Evolutionary conservation across 495 filamentous ascomycete genomes (phyloP), one percentile per base, ranked within the genome.

Genomic region (Podospora bellae-mahoneyi): DNA sequence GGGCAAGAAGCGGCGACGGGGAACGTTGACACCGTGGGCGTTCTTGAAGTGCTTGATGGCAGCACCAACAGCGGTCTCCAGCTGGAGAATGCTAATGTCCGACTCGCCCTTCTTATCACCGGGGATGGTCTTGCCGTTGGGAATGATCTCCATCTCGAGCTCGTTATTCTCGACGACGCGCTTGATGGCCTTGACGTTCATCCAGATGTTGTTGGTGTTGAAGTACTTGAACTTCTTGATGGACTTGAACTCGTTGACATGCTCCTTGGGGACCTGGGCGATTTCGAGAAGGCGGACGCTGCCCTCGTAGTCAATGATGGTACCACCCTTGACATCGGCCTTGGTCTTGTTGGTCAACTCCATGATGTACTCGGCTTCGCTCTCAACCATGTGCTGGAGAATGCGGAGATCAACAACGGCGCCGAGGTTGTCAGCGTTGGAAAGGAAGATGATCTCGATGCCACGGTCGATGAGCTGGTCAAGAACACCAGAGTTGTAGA

Each of bases 141-240:
- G 92, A 76, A 99, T 99, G 80, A 99, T 99, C 84, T 99, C 95
- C 90, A 99, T 95, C 85, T 94, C 92, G 58, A 99, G 89, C 84
- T 97, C 94, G 81, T 96, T 92, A 84, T 96, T 91, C 86, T 99
- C 94, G 2, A 99, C 96, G 60, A 99, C 93, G 67, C 96, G 93
- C 90, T 97, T 97, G 85, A 99, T 90, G 70, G 95, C 95, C 76
- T 92, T 89, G 73, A 97, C 87, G 84, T 95, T 97, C 86, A 99
- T 90, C 95, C 95, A 99, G 84, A 99, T 97, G 87, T 99, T 99
- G 91, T 99, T 99, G 82, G 95, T 99, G 88, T 99, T 99, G 90
- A 99, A 99, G 89, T 99, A 99, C 86, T 97, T 97, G 90, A 99
- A 99, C 86, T 99, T 99, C 90, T 98, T 99, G 85, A 99, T 99